These are phyloP conservation scores for Daldinia loculata DNA, from an alignment of 495 filamentous ascomycete genomes.

Conservation along the genomic window DNA sequence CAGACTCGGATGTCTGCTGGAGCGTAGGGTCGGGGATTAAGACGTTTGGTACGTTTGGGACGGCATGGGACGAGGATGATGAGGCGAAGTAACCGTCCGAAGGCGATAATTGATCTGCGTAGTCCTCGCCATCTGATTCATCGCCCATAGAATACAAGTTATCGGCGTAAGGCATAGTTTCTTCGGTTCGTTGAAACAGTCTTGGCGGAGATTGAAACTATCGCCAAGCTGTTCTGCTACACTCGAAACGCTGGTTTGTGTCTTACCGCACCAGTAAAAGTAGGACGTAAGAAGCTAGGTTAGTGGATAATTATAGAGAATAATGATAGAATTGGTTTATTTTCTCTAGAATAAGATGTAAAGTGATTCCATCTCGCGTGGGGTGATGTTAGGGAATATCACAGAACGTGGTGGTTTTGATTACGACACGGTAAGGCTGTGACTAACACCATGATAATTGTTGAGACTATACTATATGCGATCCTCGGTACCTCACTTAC, in stretches of 20 bases:
- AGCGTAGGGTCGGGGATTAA: slow-evolving; percentile 54
- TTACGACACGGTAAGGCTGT: slow-evolving; percentile 13
- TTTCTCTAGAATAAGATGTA: background rate
- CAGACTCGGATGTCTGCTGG: slow-evolving; percentile 38
- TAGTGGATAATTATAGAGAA: background rate
- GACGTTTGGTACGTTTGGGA: slow-evolving; percentile 54
- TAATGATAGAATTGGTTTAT: slow-evolving; percentile 1
- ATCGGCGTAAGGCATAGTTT: slow-evolving; percentile 54
- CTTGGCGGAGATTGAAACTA: slow-evolving; percentile 42
- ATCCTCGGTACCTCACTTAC: slow-evolving; percentile 3
- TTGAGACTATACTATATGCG: background rate
- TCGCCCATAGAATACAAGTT: slow-evolving; percentile 54
- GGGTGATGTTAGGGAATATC: slow-evolving; percentile 4
- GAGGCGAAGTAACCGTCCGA: slow-evolving; percentile 55
- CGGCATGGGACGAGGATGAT: slow-evolving; percentile 46
- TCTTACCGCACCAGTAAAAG: slow-evolving; percentile 22
- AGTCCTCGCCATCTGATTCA: slow-evolving; percentile 48
- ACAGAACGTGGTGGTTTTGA: slow-evolving; percentile 22
- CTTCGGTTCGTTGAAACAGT: slow-evolving; percentile 38
- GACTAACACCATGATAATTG: slow-evolving; percentile 10
- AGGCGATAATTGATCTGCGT: slow-evolving; percentile 51
- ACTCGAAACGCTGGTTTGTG: slow-evolving; percentile 35
- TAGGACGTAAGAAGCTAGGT: slow-evolving; percentile 1
- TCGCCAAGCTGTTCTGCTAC: slow-evolving; percentile 38
- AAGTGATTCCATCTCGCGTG: slow-evolving; percentile 26